A percentile compares a stretch with the other conserved stretches of the same genome.
These are phyloP conservation scores for Silene coronaria DNA, from an alignment of 179 eudicot genomes.

Conservation along the genomic window DNA sequence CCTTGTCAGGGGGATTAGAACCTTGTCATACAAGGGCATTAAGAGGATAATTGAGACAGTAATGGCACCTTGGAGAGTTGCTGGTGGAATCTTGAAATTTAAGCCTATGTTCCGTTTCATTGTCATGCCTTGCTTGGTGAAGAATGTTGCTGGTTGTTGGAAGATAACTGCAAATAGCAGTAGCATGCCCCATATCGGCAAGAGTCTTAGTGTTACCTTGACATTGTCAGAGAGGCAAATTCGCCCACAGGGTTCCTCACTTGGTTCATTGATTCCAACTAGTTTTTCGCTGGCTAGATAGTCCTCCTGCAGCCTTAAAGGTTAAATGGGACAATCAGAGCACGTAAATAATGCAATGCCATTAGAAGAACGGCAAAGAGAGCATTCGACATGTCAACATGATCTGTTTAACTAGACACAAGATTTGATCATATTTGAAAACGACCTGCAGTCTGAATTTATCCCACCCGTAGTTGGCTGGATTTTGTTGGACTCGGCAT, in stretches of 20 bases:
- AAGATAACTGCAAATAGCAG: constrained; percentile 88
- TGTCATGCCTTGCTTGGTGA: constrained; percentile 93
- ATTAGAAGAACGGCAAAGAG: no score
- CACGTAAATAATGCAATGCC: no score
- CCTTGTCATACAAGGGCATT: constrained; percentile 72
- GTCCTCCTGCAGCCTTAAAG: constrained; percentile 55
- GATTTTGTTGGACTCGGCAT: no score
- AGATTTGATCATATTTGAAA: no score
- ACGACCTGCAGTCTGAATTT: no score
- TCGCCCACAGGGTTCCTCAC: constrained; percentile 18
- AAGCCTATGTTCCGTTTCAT: constrained; percentile 70
- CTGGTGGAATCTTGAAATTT: constrained; percentile 72
- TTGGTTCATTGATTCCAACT: constrained; percentile 24
- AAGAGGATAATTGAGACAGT: constrained; percentile 64
- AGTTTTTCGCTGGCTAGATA: constrained; percentile 37
- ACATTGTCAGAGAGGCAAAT: constrained; percentile 31
- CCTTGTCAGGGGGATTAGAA: constrained; percentile 53
- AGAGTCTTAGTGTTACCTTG: constrained; percentile 46
- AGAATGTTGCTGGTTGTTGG: constrained; percentile 89
- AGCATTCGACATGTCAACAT: no score
- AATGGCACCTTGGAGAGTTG: constrained; percentile 74
- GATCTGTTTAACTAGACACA: no score
- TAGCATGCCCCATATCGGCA: constrained; percentile 78
- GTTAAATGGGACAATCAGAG: neutral
- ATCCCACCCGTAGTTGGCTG: no score